phyloP scores from a whole-genome alignment of 371 early-diverging fungal species.

The Dichotomocladium elegans region DNA sequence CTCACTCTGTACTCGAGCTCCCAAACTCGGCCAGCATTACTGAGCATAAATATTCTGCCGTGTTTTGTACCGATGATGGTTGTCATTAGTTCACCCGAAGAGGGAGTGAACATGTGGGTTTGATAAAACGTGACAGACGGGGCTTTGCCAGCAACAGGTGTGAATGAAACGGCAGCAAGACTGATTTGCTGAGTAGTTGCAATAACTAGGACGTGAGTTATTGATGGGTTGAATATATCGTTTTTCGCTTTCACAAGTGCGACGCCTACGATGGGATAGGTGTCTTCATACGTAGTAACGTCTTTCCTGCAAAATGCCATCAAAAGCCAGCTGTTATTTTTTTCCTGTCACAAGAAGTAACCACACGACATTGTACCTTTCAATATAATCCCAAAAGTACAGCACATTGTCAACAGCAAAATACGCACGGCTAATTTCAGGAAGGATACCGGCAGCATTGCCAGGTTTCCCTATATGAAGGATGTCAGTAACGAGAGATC shows the following conservation, averaged over 20 bases:
- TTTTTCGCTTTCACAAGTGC: constrained; percentile 71
- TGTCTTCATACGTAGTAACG: constrained; percentile 73
- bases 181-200: constrained; percentile 83
- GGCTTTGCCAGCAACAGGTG: constrained; percentile 6
- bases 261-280: constrained; percentile 81
- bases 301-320: constrained; percentile 36
- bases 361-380: constrained; percentile 55
- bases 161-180: constrained; percentile 65
- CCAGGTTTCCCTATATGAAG: constrained; percentile 17
- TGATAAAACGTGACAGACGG: constrained; percentile 49
- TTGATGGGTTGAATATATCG: constrained; percentile 75
- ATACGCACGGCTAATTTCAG: constrained; percentile 88
- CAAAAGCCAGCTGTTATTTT: not conserved
- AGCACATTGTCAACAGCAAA: constrained; percentile 83
- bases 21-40: constrained; percentile 83
- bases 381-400: constrained; percentile 83
- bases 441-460: constrained; percentile 35
- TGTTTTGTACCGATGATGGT: constrained; percentile 69
- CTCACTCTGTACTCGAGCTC: constrained; percentile 82
- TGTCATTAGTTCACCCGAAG: constrained; percentile 75
- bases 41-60: constrained; percentile 88
- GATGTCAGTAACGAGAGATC: not conserved
- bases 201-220: constrained; percentile 80
- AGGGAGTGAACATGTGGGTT: constrained; percentile 72
- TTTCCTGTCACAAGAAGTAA: no score